Evolutionary conservation across 495 filamentous ascomycete species (phyloP).

Genomic region (Podospora sp.): DNA sequence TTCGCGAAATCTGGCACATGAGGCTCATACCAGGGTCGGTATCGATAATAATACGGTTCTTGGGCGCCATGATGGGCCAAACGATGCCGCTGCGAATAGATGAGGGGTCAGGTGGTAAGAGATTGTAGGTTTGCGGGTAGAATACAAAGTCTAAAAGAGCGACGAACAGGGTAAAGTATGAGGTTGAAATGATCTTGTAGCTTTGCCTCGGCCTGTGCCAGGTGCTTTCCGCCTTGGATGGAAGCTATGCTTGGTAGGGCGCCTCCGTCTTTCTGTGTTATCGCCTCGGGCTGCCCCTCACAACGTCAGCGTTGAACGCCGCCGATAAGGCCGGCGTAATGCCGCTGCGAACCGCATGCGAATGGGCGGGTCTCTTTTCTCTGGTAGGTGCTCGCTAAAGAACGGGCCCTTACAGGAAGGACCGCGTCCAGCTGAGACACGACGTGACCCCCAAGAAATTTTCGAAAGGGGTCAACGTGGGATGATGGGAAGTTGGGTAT

Average conservation of each 20-base stretch:
- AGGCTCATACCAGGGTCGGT: constrained; percentile 71
- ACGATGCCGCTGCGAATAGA: not conserved
- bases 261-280: not conserved
- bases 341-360: constrained; percentile 9
- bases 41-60: constrained; percentile 86
- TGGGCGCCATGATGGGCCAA: constrained; percentile 51
- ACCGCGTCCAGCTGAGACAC: not conserved
- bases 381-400: not conserved
- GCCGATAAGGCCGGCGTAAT: constrained; percentile 9
- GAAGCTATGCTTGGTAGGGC: not conserved
- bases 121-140: not conserved
- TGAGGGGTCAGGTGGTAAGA: too few relatives aligned
- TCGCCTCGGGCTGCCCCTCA: not conserved
- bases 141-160: not conserved
- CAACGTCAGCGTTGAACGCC: not conserved
- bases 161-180: not conserved
- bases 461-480: not conserved
- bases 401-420: not conserved
- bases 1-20: not conserved
- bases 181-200: not conserved
- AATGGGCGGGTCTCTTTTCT: not conserved
- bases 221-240: not conserved
- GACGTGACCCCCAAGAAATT: not conserved
- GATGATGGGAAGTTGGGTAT: not conserved
- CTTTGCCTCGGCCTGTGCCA: not conserved